Evolutionary conservation across 2,329 filamentous ascomycete genomes (phyloP).

Genomic region (Exutisphaerella laricina): DNA sequence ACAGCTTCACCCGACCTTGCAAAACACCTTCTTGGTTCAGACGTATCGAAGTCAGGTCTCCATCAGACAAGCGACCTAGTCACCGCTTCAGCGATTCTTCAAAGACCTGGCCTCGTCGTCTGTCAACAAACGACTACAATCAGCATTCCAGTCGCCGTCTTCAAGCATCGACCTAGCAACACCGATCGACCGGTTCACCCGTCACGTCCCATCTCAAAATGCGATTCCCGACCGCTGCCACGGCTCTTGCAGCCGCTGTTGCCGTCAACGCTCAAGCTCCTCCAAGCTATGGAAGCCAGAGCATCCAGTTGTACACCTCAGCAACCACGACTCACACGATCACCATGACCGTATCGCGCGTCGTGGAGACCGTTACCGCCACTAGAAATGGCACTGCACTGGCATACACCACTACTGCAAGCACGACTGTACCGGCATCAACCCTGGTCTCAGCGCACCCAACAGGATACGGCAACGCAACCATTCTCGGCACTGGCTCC

Average conservation of each 20-base stretch:
- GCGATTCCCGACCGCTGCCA: slow-evolving; percentile 24
- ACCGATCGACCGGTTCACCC: slow-evolving; percentile 8
- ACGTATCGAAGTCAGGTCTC: slow-evolving; percentile 11
- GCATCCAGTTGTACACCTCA: slow-evolving; percentile 10
- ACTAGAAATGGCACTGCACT: slow-evolving; percentile 20
- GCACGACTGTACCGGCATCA: slow-evolving; percentile 6
- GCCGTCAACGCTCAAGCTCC: slow-evolving; percentile 14
- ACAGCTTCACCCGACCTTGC: slow-evolving; percentile 10
- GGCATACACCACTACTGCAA: slow-evolving; percentile 12
- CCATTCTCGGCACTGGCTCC: slow-evolving; percentile 11
- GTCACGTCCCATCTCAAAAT: slow-evolving; percentile 18
- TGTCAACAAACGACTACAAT: slow-evolving; percentile 8
- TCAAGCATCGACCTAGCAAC: slow-evolving; percentile 10
- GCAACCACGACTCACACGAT: slow-evolving; percentile 24
- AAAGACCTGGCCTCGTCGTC: background rate
- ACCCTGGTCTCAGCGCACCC: slow-evolving; percentile 8
- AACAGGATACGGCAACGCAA: slow-evolving; percentile 17
- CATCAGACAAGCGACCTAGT: slow-evolving; percentile 3
- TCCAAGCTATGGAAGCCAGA: slow-evolving; percentile 9
- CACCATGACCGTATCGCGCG: slow-evolving; percentile 26
- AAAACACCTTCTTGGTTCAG: background rate
- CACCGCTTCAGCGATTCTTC: slow-evolving; percentile 1
- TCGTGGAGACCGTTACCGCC: slow-evolving; percentile 25
- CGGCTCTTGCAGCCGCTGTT: slow-evolving; percentile 17
- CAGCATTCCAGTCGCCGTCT: slow-evolving; percentile 14